Base-by-base conservation (phyloP, 345 rosid genomes). In the Angophora floribunda region DNA sequence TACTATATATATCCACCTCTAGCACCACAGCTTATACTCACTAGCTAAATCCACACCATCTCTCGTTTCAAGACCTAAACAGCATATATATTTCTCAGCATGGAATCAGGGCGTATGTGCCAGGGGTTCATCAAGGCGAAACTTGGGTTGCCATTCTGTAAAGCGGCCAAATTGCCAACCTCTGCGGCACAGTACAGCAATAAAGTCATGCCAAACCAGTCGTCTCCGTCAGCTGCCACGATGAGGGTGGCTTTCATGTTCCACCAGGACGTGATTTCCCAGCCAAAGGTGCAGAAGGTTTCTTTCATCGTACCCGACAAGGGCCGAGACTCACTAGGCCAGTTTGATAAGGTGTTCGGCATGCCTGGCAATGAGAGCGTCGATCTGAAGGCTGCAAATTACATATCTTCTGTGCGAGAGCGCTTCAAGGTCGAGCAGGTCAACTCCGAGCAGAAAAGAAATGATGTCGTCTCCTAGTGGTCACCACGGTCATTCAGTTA, bases 51-150 rank as follows among this genome's bases (percentile, higher is more conserved):
- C 49, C 41, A 32, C 26, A 51, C 87, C n/a, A 45, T 52, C 32
- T 47, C 86, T 49, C 14, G 14, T 6, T 63, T 3, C 75, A 63
- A n/a, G 75, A 63, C 75, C 19, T 63, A 1, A 63, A 63, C 75
- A 6, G 75, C 75, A 14, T n/a, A n/a, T n/a, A 1, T 63, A 63
- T 63, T n/a, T 63, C 13, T 32, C 75, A 52, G n/a, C 13, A 94
- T 93, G 96, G 97, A 94, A 79, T 86, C 94, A 1, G 87, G 63
- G 90, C 87, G 92, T 55, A 92, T 92, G 91, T 93, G 93, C 85
- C 87, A 91, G 89, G 97, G 96, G 75, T 91, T 93, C 91, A 80
- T 93, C 86, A 94, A 94, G 93, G 90, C 91, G 26, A 94, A 93
- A 89, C 22, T 94, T n/a, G 87, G 86, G 88, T 87, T 90, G 85